These are phyloP conservation scores for Solanum pinnatisectum DNA, from an alignment of 257 asterid species.

Conservation along the genomic window DNA sequence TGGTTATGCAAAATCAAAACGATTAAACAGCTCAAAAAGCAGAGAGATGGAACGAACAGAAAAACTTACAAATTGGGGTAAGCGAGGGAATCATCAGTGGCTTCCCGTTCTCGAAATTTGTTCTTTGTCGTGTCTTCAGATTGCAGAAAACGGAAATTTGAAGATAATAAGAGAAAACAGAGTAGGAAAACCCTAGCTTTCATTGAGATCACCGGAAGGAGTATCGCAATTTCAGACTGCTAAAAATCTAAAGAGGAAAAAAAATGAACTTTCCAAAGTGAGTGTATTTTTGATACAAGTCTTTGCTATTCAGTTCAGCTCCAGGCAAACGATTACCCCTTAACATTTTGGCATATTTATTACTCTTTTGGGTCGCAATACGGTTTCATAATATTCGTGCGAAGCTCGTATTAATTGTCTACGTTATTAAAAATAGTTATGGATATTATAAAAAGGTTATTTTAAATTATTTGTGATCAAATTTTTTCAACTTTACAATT, in stretches of 20 bases:
- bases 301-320: neutral
- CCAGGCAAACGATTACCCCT: neutral
- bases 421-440: too few species aligned
- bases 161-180: slow-evolving; percentile 40
- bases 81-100: slow-evolving; percentile 83
- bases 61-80: slow-evolving; percentile 74
- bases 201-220: slow-evolving; percentile 32
- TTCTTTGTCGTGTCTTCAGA: slow-evolving; percentile 58
- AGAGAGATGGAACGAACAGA: neutral
- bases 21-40: neutral
- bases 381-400: neutral
- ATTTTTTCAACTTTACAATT: too few species aligned
- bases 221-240: neutral
- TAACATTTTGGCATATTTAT: neutral
- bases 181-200: slow-evolving; percentile 48
- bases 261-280: neutral
- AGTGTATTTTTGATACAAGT: neutral
- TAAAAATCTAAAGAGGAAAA: neutral
- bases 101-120: slow-evolving; percentile 92
- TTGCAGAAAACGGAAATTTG: slow-evolving; percentile 46
- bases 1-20: neutral
- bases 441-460: too few species aligned
- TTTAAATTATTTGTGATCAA: too few species aligned
- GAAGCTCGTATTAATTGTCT: neutral
- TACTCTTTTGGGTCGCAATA: neutral